A percentile compares a stretch with the other conserved stretches of the same genome.
These are phyloP conservation scores for Lecanoromycetidae sp. DNA, from an alignment of 2,329 filamentous ascomycete species.

Conservation along the genomic window DNA sequence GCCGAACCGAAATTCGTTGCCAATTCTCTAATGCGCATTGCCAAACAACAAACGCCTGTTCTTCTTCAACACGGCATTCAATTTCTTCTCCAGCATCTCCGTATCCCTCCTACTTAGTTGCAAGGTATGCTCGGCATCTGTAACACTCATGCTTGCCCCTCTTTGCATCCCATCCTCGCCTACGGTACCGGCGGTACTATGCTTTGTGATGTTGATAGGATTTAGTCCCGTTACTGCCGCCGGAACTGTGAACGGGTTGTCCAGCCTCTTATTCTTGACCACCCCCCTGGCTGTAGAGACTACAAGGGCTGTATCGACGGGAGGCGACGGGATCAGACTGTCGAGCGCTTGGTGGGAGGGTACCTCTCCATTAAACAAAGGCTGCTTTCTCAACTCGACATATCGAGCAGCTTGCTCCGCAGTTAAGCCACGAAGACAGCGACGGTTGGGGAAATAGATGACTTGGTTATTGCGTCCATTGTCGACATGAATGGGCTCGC, in stretches of 20 bases:
- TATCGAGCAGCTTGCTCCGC: conserved; percentile 35
- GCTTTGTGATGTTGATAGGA: not conserved
- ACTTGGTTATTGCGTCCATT: conserved; percentile 21
- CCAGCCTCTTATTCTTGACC: not conserved
- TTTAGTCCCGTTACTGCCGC: not conserved
- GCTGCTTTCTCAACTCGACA: conserved; percentile 31
- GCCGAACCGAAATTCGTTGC: too few species aligned
- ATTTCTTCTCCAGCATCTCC: conserved; percentile 49
- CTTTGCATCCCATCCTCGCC: not conserved
- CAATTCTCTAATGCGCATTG: not conserved
- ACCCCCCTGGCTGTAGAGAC: not conserved
- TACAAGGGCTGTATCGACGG: not conserved
- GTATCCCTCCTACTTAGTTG: conserved; percentile 44
- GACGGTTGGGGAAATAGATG: conserved; percentile 35
- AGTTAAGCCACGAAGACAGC: conserved; percentile 33
- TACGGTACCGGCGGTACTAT: not conserved
- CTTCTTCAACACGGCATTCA: conserved; percentile 48
- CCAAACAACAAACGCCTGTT: conserved; percentile 41
- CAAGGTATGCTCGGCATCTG: conserved; percentile 49
- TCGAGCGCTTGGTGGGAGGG: conserved; percentile 3
- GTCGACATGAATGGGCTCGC: conserved; percentile 2
- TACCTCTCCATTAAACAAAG: conserved; percentile 22
- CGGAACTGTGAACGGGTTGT: not conserved
- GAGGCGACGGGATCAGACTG: not conserved
- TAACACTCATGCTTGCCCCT: conserved; percentile 40